Evolutionary conservation across 78 protist species (phyloP).

Genomic region (Andalucia godoyi): DNA sequence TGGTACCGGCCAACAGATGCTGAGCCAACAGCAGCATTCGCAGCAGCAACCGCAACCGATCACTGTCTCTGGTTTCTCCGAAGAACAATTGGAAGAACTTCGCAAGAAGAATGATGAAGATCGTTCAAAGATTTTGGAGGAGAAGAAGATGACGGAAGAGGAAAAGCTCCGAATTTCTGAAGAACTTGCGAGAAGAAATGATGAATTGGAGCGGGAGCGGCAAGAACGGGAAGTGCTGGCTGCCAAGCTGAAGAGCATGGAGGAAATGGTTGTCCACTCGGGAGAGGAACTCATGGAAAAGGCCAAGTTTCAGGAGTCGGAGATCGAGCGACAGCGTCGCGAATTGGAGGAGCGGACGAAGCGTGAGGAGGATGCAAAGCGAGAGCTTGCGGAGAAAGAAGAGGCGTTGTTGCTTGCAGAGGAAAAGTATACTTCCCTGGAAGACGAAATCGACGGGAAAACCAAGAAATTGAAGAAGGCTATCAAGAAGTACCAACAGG

Average conservation of each 20-base stretch:
- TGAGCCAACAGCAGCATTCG: neutral
- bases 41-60: neutral
- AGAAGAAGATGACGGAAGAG: neutral
- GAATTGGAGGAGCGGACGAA: conserved; percentile 5
- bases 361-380: neutral
- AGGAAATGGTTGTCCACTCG: conserved; percentile 10
- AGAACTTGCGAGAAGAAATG: neutral
- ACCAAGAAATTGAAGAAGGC: conserved; percentile 27
- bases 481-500: conserved; percentile 17
- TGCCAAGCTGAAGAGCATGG: neutral
- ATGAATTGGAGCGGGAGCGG: neutral
- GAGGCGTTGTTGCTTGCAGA: neutral
- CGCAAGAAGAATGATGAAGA: neutral
- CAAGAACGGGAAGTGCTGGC: conserved; percentile 1
- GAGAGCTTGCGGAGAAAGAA: neutral
- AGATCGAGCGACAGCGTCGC: neutral
- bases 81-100: neutral
- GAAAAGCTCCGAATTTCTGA: neutral
- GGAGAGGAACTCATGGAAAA: conserved; percentile 10
- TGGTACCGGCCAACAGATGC: neutral
- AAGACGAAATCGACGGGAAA: conserved; percentile 21
- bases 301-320: neutral
- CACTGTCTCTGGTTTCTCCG: neutral
- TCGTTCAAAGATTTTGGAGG: neutral
- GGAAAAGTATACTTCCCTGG: neutral